Evolutionary conservation across 176 grass and related monocot genomes (phyloP), one percentile per base, ranked within the genome.

Genomic region (Zea mays): DNA sequence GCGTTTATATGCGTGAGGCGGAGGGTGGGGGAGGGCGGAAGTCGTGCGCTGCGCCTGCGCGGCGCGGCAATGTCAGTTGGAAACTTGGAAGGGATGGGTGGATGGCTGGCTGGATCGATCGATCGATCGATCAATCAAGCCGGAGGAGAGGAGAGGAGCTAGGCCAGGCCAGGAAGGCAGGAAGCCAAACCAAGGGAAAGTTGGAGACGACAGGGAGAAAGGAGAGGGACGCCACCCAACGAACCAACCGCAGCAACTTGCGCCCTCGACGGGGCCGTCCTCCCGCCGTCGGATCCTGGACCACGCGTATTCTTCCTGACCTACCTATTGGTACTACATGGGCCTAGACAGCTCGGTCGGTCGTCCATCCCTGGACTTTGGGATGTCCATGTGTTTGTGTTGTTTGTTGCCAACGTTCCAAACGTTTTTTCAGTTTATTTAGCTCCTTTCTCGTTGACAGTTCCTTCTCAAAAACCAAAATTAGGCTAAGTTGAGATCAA

Each of bases 1-100:
- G 54, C 5, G 54, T 51, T 42, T 76, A 68, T 74, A 71, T 21
- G 72, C 54, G 78, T 39, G 54, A 10, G 55, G 64, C 16, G 79
- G 78, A 38, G 35, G 78, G 73, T 76, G 56, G 66, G 66, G 51
- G 16, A 75, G 42, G 75, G 69, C 12, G 69, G 85, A 83, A 87
- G 74, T 78, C 67, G 79, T 82, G 80, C 41, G 54, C 54, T 10
- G 27, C 27, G 27, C 27, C 27, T 15, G 50, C 47, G 78, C 65
- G 67, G 10, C 65, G 50, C 65, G 79, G 79, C 79, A 79, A 74
- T 71, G 69, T 65, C 63, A 56, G 46, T 50, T 51, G 46, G 0
- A 15, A 15, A 3, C 5, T 49, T 49, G 47, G 50, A 11, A 69
- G 9, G 15, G 10, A 75, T 27, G 54, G 37, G 16, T 52, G 39